Conservation (phyloP, 108 stramenopile species). For the Schizochytrium sp. region DNA sequence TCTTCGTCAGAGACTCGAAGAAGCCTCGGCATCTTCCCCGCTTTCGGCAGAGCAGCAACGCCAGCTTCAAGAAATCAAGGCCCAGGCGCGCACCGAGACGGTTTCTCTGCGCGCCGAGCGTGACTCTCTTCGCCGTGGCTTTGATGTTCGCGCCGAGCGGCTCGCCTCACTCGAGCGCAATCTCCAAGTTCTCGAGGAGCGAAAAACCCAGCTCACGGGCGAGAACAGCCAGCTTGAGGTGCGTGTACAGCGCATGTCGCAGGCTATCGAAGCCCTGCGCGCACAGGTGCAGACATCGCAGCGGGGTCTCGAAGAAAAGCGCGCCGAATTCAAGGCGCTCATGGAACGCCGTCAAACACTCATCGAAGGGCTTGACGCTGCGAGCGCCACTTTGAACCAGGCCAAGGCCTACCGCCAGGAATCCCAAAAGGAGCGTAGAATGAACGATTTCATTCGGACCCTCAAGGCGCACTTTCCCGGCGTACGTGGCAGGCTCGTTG, state of each 20-base stretch:
- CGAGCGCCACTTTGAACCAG: conserved; percentile 65
- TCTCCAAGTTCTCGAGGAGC: neutral
- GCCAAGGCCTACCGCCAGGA: conserved; percentile 68
- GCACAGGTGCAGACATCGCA: conserved; percentile 47
- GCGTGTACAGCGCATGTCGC: conserved; percentile 34
- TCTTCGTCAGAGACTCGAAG: neutral
- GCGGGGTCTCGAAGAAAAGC: conserved; percentile 56
- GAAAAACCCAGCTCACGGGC: neutral
- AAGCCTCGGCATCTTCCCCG: neutral
- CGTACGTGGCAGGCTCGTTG: conserved; percentile 82
- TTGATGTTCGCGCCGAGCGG: neutral
- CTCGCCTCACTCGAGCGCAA: neutral
- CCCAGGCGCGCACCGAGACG: neutral
- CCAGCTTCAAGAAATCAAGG: neutral
- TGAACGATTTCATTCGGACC: conserved; percentile 60
- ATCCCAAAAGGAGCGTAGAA: conserved; percentile 68
- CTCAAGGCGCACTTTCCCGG: conserved; percentile 80
- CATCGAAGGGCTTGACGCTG: conserved; percentile 62
- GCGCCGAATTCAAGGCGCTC: conserved; percentile 61
- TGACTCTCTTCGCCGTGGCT: neutral
- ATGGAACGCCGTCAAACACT: conserved; percentile 45
- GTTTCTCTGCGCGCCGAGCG: neutral
- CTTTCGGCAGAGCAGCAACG: neutral
- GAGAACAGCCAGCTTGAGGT: neutral
- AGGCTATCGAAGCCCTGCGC: conserved; percentile 48